Conservation (phyloP, 2,329 filamentous ascomycete species). For the Colletotrichum godetiae region DNA sequence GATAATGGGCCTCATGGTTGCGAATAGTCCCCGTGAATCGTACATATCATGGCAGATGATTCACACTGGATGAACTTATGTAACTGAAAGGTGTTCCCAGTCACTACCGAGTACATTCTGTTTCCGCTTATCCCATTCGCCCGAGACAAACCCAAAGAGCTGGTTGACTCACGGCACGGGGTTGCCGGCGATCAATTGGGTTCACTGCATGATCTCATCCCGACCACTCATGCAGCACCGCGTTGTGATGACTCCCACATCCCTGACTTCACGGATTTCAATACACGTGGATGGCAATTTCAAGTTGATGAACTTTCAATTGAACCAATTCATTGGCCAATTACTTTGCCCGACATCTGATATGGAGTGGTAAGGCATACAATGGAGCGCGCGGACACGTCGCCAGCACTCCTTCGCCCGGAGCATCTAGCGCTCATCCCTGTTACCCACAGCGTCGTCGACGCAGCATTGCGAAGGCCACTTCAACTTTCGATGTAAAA, state of each 20-base stretch:
- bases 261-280: not conserved
- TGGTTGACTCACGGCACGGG: conserved; percentile 9
- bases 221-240: not conserved
- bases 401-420: not conserved
- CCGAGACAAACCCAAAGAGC: not conserved
- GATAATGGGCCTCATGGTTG: not conserved
- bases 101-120: not conserved
- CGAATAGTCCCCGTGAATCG: not conserved
- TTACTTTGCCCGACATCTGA: not conserved
- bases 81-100: not conserved
- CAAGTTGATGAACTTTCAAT: not conserved
- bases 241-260: conserved; percentile 9
- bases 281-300: too few relatives aligned
- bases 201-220: conserved; percentile 1
- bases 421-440: not conserved
- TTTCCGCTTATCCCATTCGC: not conserved
- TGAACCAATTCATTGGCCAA: not conserved
- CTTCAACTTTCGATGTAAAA: too few relatives aligned
- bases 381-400: not conserved
- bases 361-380: not conserved
- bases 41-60: not conserved
- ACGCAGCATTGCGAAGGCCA: too few relatives aligned
- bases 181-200: not conserved
- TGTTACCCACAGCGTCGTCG: not conserved
- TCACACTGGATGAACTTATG: not conserved